phyloP scores from a whole-genome alignment of 192 early-diverging fungal species.

The Chytriomyces confervae region DNA sequence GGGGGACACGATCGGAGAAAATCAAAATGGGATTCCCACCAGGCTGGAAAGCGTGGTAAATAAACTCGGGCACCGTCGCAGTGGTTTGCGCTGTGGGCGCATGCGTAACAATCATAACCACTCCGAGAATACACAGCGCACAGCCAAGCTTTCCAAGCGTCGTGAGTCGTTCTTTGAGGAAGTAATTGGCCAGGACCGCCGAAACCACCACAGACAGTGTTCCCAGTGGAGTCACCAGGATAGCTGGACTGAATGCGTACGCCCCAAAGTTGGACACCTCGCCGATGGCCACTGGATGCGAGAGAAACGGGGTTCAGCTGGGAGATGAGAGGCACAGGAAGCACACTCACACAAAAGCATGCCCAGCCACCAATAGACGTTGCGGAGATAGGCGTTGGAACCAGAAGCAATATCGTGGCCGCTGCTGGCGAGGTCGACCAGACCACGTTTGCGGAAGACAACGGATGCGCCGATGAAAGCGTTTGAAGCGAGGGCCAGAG shows the following conservation, averaged over 20 bases:
- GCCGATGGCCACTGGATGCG: conserved; percentile 77
- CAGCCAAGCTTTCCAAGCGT: conserved; percentile 67
- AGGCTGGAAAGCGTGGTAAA: conserved; percentile 57
- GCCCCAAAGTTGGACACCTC: conserved; percentile 96
- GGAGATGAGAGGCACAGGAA: not conserved
- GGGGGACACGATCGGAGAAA: not conserved
- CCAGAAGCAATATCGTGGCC: conserved; percentile 39
- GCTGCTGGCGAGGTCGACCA: conserved; percentile 61
- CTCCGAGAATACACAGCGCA: conserved; percentile 64
- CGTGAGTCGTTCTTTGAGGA: conserved; percentile 68
- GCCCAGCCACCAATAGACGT: conserved; percentile 86
- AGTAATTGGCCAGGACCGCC: conserved; percentile 63
- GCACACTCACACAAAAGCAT: conserved; percentile 71
- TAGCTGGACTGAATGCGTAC: conserved; percentile 94
- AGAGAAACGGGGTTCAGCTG: not conserved
- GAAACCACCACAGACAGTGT: conserved; percentile 88
- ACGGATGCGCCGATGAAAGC: conserved; percentile 85
- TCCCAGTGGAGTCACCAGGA: conserved; percentile 93
- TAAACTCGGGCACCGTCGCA: conserved; percentile 51
- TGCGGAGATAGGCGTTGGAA: conserved; percentile 72
- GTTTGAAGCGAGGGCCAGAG: conserved; percentile 80
- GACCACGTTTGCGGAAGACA: conserved; percentile 86
- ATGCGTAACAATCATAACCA: conserved; percentile 62
- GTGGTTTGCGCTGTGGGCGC: conserved; percentile 49
- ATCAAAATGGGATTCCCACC: conserved; percentile 35